Evolutionary conservation across 108 stramenopile genomes (phyloP).

Genomic region (Conticribra weissflogii): DNA sequence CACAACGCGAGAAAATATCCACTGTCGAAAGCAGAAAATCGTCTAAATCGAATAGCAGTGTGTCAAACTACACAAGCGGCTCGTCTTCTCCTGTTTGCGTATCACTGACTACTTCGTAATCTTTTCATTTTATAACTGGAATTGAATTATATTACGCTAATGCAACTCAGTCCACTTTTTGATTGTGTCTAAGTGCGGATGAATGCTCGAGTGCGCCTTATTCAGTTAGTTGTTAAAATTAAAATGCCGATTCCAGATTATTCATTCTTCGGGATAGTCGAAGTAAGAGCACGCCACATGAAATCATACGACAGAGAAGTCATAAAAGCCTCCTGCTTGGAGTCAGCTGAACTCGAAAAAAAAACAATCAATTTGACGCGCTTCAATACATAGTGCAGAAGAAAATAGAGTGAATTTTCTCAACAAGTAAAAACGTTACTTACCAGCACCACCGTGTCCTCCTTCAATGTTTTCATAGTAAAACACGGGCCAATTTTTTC

Average conservation of each 20-base stretch:
- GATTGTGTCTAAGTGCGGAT: too few species aligned
- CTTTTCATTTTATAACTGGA: too few species aligned
- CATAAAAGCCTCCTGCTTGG: conserved; percentile 87
- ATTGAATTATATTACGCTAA: too few species aligned
- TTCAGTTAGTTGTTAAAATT: too few species aligned
- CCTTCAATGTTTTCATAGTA: conserved; percentile 97
- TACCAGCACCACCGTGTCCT: conserved; percentile 85
- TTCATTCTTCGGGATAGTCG: conserved; percentile 21
- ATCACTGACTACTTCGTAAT: too few species aligned
- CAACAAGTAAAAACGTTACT: neutral
- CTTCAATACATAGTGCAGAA: neutral
- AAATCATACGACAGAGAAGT: conserved; percentile 81
- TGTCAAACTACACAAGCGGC: neutral
- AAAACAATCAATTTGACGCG: too few species aligned
- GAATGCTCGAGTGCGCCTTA: too few species aligned
- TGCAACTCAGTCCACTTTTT: too few species aligned
- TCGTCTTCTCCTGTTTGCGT: conserved; percentile 6
- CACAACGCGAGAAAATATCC: neutral
- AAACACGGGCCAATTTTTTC: conserved; percentile 82
- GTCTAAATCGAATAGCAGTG: neutral
- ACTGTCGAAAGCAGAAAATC: neutral
- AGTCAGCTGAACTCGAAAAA: too few species aligned
- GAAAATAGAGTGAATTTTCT: neutral
- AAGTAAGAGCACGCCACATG: conserved; percentile 75
- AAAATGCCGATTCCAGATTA: too few species aligned